Base-by-base conservation (phyloP, 176 grass and related monocot species). In the Aegilops longissima region DNA sequence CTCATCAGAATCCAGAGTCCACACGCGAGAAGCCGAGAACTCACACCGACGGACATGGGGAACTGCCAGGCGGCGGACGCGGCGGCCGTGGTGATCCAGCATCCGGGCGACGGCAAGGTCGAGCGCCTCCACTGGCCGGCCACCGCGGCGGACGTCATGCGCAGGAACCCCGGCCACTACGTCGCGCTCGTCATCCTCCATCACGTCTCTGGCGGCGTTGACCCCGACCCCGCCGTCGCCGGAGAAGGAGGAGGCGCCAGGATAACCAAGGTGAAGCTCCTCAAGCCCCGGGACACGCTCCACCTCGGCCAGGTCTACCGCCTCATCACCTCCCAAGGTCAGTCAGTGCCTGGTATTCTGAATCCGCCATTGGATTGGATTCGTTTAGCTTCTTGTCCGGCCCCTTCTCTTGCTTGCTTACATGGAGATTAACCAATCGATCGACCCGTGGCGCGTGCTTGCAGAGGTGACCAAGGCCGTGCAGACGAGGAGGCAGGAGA, bases 251-350 rank as follows among this genome's bases (percentile, higher is more conserved):
- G 56, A 5, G 66, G 45, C 9, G 30, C 79, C 2, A 77, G 67
- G 82, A 79, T 95, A 88, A 96, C 92, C 36, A 93, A 93, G 85
- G 73, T 99, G 30, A 99, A 99, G 90, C 89, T 99, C 34, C 94
- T 97, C 47, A 92, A 93, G 81, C 90, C 97, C 5, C 77, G 89
- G 79, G 94, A 99, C 66, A 81, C 80, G 8, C 90, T 99, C 34
- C 87, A 81, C 16, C 87, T 99, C 11, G 97, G 97, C 18, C 85
- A 96, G 52, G 94, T 96, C 12, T 99, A 99, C 44, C 94, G 97
- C 49, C 97, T 99, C 36, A 82, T 99, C 83, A 99, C 92, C 45
- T 94, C 93, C 42, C 94, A 96, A 94, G 94, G 51, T 54, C 49
- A 51, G 49, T 51, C 49, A 17, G 51, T 1, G 16, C 51, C 16